Base-by-base conservation (phyloP, 768 basidiomycete species). In the Boletellus ananiceps region DNA sequence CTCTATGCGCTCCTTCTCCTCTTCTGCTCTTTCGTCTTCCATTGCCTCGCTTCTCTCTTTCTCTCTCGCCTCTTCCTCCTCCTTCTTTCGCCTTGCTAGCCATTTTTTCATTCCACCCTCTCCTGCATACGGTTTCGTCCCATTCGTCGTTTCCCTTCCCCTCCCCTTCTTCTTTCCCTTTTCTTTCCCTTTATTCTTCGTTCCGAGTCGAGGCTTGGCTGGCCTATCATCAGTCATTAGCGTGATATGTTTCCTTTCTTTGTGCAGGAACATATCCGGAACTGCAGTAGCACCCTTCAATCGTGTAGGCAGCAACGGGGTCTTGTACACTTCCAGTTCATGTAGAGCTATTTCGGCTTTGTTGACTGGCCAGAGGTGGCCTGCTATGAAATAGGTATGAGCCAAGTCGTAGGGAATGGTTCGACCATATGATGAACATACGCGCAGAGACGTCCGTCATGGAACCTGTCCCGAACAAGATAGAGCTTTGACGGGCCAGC, bases 61-160 rank as follows among this genome's bases (percentile, higher is more conserved):
- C 45, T 69, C 69, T 21, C 69, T 61, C 19, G 69, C 77, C 50
- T 78, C 75, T 45, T 79, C 74, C 36, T 72, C 79, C 60, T 86
- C 84, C 53, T 72, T 68, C 59, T 77, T 78, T 42, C 82, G 72
- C 55, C 79, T 76, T 18, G 84, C 82, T 34, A 89, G 65, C 64
- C 87, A 69, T 60, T 84, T 89, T 72, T 84, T 88, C 76, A 88
- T 82, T 0, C 86, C 85, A 45, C 87, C 84, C 53, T 81, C 79
- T 7, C 87, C 88, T 1, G 86, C 82, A 57, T 90, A 90, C 4
- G 88, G 88, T 58, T 89, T 89, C 16, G 79, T 79, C 34, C 75
- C 76, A 53, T 81, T 82, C 13, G 72, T 66, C 15, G 71, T 62
- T 19, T 50, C 64, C 32, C 60, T 59, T 19, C 66, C 56, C 41